Conservation (phyloP, 768 basidiomycete species). For the Rhodotorula babjevae region DNA sequence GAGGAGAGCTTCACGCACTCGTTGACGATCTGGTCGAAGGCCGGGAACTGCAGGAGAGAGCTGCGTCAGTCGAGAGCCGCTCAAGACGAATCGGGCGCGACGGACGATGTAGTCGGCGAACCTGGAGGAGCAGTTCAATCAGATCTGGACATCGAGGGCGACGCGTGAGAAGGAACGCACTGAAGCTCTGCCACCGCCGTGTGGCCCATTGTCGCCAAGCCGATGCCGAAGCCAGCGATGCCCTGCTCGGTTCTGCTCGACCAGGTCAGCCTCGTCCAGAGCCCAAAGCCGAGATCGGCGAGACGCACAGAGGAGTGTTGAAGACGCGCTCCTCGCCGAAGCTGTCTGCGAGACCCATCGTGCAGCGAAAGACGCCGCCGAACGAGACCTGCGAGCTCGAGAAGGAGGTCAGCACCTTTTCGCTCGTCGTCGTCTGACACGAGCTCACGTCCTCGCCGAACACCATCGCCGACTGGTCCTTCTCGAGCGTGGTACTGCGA, state of each 20-base stretch:
- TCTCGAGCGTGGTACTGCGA: conserved; percentile 68
- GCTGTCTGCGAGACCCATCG: conserved; percentile 26
- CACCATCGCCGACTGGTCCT: conserved; percentile 79
- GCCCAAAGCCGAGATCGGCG: not conserved
- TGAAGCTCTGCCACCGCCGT: conserved; percentile 88
- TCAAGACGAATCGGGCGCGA: too few relatives aligned
- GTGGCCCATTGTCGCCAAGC: conserved; percentile 85
- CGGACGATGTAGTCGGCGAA: conserved; percentile 46
- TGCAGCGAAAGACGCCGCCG: conserved; percentile 77
- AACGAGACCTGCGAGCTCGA: conserved; percentile 63
- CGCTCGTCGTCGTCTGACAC: too few relatives aligned
- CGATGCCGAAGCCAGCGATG: conserved; percentile 90
- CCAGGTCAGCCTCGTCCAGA: not conserved
- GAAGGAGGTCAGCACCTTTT: conserved; percentile 49
- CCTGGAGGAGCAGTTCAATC: not conserved
- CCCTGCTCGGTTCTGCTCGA: conserved; percentile 52
- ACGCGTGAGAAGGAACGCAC: not conserved
- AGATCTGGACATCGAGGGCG: too few relatives aligned
- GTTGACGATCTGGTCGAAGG: conserved; percentile 94
- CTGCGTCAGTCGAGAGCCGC: not conserved
- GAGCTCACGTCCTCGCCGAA: conserved; percentile 57
- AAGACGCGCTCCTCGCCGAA: conserved; percentile 77
- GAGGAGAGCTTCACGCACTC: conserved; percentile 51
- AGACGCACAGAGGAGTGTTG: conserved; percentile 68
- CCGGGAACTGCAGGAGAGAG: conserved; percentile 57